Percentiles rank a stretch among this genome's conserved stretches.
Evolutionary conservation across 169 alveolate species (phyloP).

Genomic region (Plasmodium gonderi): DNA sequence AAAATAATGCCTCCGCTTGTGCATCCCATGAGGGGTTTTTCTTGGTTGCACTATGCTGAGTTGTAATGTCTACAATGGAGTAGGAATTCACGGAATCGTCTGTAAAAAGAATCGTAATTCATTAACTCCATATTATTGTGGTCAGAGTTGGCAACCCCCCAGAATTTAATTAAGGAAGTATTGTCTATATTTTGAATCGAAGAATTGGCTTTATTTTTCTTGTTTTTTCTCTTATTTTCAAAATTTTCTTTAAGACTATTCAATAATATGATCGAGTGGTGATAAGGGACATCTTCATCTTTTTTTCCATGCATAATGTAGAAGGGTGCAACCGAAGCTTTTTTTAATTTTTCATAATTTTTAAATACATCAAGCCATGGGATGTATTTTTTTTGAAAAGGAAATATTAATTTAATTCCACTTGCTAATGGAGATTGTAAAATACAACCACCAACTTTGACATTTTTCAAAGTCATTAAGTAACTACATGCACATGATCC

Average conservation of each 20-base stretch:
- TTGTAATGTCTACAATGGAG: not conserved
- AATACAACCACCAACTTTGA: conserved; percentile 90
- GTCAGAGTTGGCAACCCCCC: conserved; percentile 30
- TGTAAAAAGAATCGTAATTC: not conserved
- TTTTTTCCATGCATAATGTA: conserved; percentile 80
- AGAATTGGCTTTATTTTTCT: conserved; percentile 5
- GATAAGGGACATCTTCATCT: conserved; percentile 77
- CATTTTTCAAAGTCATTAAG: conserved; percentile 44
- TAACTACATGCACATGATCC: conserved; percentile 93
- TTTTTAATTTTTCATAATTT: conserved; percentile 79
- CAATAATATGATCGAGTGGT: conserved; percentile 76
- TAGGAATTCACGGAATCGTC: conserved; percentile 8
- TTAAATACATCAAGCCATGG: conserved; percentile 86
- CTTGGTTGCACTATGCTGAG: not conserved
- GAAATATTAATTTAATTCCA: conserved; percentile 85
- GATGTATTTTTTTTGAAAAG: conserved; percentile 69
- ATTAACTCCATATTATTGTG: conserved; percentile 14
- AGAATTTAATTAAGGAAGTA: not conserved
- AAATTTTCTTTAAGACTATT: conserved; percentile 21
- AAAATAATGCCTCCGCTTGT: no score
- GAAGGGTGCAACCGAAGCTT: conserved; percentile 69
- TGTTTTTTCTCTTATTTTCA: not conserved
- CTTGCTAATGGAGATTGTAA: conserved; percentile 91
- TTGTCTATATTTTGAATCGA: not conserved
- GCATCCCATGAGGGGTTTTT: no score